Evolutionary conservation across 148 eudicot genomes (phyloP).

Genomic region (Fagopyrum tataricum): DNA sequence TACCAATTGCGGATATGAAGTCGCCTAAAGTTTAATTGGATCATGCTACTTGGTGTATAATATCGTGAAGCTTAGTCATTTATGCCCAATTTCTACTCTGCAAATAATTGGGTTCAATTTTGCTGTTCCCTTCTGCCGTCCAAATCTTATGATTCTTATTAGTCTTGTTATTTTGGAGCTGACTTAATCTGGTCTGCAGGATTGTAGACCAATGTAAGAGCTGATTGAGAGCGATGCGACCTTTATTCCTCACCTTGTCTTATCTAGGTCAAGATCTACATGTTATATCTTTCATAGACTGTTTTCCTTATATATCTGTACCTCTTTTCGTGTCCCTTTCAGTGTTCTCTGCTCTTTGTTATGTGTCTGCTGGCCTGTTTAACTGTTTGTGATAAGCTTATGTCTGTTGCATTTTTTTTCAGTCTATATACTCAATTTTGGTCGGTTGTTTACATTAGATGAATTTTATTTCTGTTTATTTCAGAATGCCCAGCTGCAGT

Average conservation of each 20-base stretch:
- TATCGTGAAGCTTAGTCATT: background rate
- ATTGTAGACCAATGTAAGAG: conserved; percentile 39
- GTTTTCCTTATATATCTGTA: background rate
- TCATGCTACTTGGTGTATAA: background rate
- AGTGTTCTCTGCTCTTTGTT: background rate
- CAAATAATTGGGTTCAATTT: background rate
- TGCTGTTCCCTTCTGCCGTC: too few relatives aligned
- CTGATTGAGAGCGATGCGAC: conserved; percentile 57
- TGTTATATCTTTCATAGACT: conserved; percentile 24
- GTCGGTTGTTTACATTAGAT: background rate
- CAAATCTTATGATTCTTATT: background rate
- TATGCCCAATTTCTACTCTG: background rate
- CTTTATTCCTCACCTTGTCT: conserved; percentile 33
- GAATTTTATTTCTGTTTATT: background rate
- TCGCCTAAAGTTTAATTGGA: background rate
- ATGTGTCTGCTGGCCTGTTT: background rate
- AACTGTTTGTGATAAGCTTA: background rate
- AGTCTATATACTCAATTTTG: background rate
- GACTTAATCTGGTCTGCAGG: conserved; percentile 65
- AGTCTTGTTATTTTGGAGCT: conserved; percentile 14
- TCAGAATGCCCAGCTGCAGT: background rate
- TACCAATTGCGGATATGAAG: background rate
- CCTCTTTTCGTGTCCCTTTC: background rate
- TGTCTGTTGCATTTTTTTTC: background rate
- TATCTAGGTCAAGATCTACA: conserved; percentile 46